phyloP scores from a whole-genome alignment of 1,139 yeast species.

The Scheffersomyces segobiensis region DNA sequence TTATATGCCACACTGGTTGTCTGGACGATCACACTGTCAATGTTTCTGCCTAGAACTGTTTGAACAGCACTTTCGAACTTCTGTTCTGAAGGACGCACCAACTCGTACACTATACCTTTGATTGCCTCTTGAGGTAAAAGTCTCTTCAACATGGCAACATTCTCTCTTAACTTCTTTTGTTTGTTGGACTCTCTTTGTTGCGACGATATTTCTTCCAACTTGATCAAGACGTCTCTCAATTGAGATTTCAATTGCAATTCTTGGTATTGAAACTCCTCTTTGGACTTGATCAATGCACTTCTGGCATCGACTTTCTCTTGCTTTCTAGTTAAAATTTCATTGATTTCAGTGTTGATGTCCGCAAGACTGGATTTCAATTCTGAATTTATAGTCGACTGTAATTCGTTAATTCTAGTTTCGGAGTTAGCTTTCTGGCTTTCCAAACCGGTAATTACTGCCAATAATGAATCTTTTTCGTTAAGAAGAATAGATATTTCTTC shows the following conservation, averaged over 20 bases:
- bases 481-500: constrained; percentile 45
- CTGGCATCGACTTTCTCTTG: constrained; percentile 44
- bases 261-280: constrained; percentile 46
- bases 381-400: constrained; percentile 30
- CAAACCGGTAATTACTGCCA: constrained; percentile 38
- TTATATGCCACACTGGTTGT: constrained; percentile 71
- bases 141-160: constrained; percentile 64
- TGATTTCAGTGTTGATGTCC: constrained; percentile 33
- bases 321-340: constrained; percentile 34
- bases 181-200: constrained; percentile 72
- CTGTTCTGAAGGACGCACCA: constrained; percentile 76
- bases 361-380: constrained; percentile 33
- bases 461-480: constrained; percentile 47
- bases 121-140: constrained; percentile 71
- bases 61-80: constrained; percentile 77
- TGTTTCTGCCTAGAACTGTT: constrained; percentile 75
- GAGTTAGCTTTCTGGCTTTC: constrained; percentile 48
- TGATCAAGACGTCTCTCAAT: constrained; percentile 59
- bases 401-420: constrained; percentile 35
- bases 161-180: constrained; percentile 71
- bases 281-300: constrained; percentile 42
- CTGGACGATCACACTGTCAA: constrained; percentile 85
- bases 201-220: constrained; percentile 72
- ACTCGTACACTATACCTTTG: constrained; percentile 74
- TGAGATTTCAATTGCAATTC: constrained; percentile 63